These are phyloP conservation scores for Neurospora cerealis DNA, from an alignment of 495 filamentous ascomycete genomes.

Conservation along the genomic window DNA sequence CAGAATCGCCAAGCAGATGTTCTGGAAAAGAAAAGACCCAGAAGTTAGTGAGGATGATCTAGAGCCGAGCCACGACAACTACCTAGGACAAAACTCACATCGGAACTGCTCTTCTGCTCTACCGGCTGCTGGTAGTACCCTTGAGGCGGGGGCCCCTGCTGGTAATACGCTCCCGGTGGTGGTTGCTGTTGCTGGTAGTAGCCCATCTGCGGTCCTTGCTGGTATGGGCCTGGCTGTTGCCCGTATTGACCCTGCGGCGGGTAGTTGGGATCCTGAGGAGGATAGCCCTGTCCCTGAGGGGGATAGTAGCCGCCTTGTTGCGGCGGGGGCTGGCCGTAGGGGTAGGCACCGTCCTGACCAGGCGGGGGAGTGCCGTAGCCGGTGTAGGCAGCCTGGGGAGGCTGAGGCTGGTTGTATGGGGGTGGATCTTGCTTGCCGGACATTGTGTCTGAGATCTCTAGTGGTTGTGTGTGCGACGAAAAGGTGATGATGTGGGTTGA, in stretches of 20 bases:
- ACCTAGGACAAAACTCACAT: constrained; percentile 4
- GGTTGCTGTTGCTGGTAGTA: constrained; percentile 25
- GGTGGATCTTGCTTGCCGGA: constrained; percentile 2
- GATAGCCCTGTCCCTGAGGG: neutral
- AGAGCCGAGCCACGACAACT: neutral
- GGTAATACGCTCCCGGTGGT: constrained; percentile 7
- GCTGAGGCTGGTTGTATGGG: constrained; percentile 1
- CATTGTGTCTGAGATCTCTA: neutral
- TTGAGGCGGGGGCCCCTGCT: constrained; percentile 12
- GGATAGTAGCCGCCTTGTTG: neutral
- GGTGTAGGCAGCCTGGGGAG: constrained; percentile 9
- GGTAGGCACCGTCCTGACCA: neutral
- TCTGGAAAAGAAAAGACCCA: constrained; percentile 1
- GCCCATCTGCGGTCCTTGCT: constrained; percentile 30
- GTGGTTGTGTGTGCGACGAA: neutral
- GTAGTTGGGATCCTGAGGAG: neutral
- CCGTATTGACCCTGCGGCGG: constrained; percentile 5
- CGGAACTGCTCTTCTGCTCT: constrained; percentile 12
- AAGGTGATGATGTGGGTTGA: neutral
- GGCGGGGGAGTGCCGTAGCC: constrained; percentile 2
- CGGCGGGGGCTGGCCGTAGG: neutral
- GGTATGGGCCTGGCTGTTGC: constrained; percentile 22
- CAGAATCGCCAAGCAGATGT: constrained; percentile 26
- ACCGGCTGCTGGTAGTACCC: constrained; percentile 15
- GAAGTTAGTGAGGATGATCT: neutral